Evolutionary conservation across 805 yeast genomes (phyloP).

Genomic region (Kuraishia molischiana): DNA sequence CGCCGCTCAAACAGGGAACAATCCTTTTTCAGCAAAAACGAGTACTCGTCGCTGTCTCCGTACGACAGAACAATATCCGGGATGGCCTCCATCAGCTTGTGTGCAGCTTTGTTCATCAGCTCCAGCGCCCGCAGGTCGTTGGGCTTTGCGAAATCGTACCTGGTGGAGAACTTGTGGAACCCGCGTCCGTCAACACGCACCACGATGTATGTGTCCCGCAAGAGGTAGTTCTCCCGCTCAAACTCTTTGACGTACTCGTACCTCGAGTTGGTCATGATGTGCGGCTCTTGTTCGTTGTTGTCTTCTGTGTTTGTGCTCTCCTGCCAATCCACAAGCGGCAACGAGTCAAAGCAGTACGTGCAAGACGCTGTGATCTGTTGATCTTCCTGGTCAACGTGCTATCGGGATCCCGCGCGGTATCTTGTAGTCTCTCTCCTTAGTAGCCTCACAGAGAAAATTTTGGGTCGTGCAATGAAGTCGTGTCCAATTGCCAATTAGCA

Average conservation of each 20-base stretch:
- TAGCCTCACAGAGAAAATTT: too few species aligned
- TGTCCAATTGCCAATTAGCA: too few species aligned
- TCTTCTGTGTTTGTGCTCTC: too few species aligned
- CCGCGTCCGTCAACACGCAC: conserved; percentile 91
- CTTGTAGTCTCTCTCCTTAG: too few species aligned
- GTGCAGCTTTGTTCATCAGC: conserved; percentile 78
- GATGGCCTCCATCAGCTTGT: conserved; percentile 47
- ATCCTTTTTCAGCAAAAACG: conserved; percentile 58
- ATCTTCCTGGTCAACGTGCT: too few species aligned
- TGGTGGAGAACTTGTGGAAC: conserved; percentile 74
- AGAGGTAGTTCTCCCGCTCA: conserved; percentile 61
- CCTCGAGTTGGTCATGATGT: conserved; percentile 68
- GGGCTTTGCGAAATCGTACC: conserved; percentile 76
- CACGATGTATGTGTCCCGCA: conserved; percentile 76
- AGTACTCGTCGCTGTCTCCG: conserved; percentile 94
- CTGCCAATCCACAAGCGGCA: too few species aligned
- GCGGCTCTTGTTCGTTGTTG: too few species aligned
- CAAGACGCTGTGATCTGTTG: too few species aligned
- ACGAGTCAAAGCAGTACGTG: too few species aligned
- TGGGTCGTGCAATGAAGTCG: too few species aligned
- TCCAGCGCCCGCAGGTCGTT: conserved; percentile 71
- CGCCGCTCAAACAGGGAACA: conserved; percentile 76
- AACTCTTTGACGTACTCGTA: conserved; percentile 81
- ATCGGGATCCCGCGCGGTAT: too few species aligned
- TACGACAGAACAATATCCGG: conserved; percentile 75